These are phyloP conservation scores for Flaveria bidentis DNA, from an alignment of 129 eudicot genomes.

Conservation along the genomic window DNA sequence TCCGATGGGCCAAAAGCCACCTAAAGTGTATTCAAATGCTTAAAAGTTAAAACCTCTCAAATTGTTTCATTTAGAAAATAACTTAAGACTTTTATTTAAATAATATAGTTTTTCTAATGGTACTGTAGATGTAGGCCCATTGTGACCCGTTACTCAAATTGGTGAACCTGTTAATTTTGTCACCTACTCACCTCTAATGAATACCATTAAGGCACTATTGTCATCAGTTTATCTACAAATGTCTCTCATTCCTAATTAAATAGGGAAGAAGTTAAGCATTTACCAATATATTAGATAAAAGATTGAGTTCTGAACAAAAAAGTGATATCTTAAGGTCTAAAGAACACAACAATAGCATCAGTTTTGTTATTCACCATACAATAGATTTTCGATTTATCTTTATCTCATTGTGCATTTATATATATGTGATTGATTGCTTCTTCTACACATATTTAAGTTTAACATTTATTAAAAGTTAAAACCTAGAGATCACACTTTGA, in stretches of 20 bases:
- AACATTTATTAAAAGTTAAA: neutral
- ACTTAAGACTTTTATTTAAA: neutral
- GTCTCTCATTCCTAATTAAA: neutral
- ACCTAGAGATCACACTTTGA: too few relatives aligned
- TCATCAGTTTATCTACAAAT: constrained; percentile 4
- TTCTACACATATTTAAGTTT: neutral
- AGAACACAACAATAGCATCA: constrained; percentile 6
- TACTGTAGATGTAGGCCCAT: neutral
- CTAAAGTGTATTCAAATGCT: neutral
- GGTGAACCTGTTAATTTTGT: neutral
- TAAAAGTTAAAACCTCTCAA: neutral
- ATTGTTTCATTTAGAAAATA: neutral
- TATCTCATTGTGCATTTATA: neutral
- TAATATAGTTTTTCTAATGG: neutral
- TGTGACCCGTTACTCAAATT: neutral
- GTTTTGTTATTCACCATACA: constrained; percentile 4
- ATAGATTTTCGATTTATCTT: neutral
- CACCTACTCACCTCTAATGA: neutral
- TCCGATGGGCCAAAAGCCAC: neutral
- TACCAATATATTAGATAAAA: neutral
- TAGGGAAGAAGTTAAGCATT: constrained; percentile 6
- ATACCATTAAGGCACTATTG: neutral
- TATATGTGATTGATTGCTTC: neutral
- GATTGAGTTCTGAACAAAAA: neutral
- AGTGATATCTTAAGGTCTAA: constrained; percentile 6